Percentiles rank a stretch among this genome's conserved stretches.
Evolutionary conservation across 495 filamentous ascomycete species (phyloP).

Genomic region (Parmelia sp.): DNA sequence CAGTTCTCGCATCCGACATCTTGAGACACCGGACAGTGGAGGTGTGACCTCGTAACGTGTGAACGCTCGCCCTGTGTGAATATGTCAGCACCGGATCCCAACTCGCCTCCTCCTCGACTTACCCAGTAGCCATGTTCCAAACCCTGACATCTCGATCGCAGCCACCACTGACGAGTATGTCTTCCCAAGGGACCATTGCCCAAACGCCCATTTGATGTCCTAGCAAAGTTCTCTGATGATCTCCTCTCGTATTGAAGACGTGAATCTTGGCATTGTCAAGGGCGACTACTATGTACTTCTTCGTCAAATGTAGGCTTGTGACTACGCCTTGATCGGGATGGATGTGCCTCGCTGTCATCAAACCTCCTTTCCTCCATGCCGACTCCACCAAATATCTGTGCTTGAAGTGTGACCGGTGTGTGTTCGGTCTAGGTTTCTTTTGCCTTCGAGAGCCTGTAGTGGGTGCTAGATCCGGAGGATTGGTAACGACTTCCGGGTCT

Average conservation of each 20-base stretch:
- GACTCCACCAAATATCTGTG: conserved; percentile 95
- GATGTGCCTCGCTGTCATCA: conserved; percentile 71
- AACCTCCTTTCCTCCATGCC: conserved; percentile 87
- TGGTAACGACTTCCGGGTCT: conserved; percentile 23
- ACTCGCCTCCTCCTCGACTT: background rate
- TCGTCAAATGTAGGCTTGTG: conserved; percentile 87
- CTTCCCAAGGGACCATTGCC: conserved; percentile 99
- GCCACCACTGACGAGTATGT: conserved; percentile 89
- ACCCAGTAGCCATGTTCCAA: conserved; percentile 96
- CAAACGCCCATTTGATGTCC: conserved; percentile 99
- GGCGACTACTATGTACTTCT: conserved; percentile 94
- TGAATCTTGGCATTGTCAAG: conserved; percentile 98
- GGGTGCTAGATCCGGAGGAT: conserved; percentile 1
- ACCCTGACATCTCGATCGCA: conserved; percentile 96
- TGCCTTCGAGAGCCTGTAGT: conserved; percentile 14
- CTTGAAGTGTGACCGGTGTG: conserved; percentile 95
- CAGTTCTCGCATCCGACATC: conserved; percentile 89
- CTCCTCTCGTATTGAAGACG: conserved; percentile 88
- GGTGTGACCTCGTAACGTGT: conserved; percentile 86
- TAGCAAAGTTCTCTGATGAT: conserved; percentile 78
- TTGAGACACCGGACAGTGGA: conserved; percentile 95
- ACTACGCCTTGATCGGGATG: conserved; percentile 95
- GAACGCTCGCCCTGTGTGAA: conserved; percentile 54
- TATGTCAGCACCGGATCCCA: conserved; percentile 12
- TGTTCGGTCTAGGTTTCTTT: conserved; percentile 34